Evolutionary conservation across 176 grass and related monocot genomes (phyloP).

Genomic region (Rhipidocladum racemiflorum): DNA sequence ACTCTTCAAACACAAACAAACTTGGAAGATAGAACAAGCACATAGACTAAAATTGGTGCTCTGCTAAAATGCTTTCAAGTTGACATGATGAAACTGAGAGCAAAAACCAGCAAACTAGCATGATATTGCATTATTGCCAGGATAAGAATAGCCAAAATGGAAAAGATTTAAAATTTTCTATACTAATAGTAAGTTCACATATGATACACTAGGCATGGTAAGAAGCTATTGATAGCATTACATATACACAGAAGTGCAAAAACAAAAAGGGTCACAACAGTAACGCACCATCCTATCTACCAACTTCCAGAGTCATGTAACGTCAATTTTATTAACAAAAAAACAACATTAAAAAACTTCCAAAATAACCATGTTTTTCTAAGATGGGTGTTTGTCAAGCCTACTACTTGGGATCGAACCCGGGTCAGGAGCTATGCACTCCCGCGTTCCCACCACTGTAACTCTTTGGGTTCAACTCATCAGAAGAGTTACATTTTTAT

Average conservation of each 20-base stretch:
- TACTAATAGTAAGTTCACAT: background rate
- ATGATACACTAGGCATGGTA: background rate
- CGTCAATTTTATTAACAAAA: conserved; percentile 1
- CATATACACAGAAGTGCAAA: background rate
- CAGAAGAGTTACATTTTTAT: background rate
- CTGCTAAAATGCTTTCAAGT: background rate
- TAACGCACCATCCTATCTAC: background rate
- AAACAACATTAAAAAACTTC: background rate
- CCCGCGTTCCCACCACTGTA: background rate
- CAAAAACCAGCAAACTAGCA: background rate
- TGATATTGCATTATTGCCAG: background rate
- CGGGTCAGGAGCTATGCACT: background rate
- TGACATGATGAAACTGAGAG: background rate
- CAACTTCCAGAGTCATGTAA: conserved; percentile 1
- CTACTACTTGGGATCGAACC: background rate
- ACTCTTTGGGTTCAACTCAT: conserved; percentile 6
- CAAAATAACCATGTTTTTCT: background rate
- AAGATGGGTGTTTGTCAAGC: background rate
- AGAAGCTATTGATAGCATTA: conserved; percentile 20
- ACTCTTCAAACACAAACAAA: background rate
- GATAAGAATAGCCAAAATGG: conserved; percentile 9
- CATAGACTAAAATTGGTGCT: background rate
- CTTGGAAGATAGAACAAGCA: background rate
- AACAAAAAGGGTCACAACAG: background rate
- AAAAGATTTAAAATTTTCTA: background rate